These are phyloP conservation scores for Termitomyces heimii DNA, from an alignment of 768 basidiomycete genomes.

Conservation along the genomic window DNA sequence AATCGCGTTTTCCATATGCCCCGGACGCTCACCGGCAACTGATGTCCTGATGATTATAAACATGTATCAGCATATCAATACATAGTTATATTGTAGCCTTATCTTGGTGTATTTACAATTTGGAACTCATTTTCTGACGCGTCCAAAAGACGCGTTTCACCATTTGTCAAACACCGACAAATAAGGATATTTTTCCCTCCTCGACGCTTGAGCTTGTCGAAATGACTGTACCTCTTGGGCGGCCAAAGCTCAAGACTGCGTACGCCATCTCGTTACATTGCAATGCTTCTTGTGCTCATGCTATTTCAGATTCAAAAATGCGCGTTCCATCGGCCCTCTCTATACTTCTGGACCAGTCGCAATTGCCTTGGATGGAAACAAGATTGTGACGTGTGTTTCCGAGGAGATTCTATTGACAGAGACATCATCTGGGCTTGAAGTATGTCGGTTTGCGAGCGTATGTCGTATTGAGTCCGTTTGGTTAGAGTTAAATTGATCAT, in stretches of 20 bases:
- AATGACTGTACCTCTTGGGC: constrained; percentile 30
- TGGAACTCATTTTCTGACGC: neutral
- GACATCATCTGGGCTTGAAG: constrained; percentile 61
- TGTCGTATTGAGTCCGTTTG: constrained; percentile 24
- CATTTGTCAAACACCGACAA: constrained; percentile 13
- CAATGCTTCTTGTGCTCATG: constrained; percentile 2
- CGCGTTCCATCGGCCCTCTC: constrained; percentile 65
- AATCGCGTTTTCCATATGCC: neutral
- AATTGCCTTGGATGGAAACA: constrained; percentile 69
- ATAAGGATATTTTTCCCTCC: constrained; percentile 12
- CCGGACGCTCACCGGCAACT: neutral
- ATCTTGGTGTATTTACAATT: neutral
- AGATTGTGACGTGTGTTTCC: constrained; percentile 80
- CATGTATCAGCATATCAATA: neutral
- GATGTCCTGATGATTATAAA: neutral
- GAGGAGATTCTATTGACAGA: constrained; percentile 85
- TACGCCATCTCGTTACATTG: constrained; percentile 25
- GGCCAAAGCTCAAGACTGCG: constrained; percentile 58
- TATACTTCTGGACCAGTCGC: constrained; percentile 89
- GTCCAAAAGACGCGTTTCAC: neutral
- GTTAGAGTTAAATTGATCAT: neutral
- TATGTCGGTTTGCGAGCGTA: constrained; percentile 83
- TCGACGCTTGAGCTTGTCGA: neutral
- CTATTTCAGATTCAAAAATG: constrained; percentile 69
- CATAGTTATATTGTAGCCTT: neutral